These are phyloP conservation scores for Aspergillus sp. DNA, from an alignment of 2,329 filamentous ascomycete species.

Conservation along the genomic window DNA sequence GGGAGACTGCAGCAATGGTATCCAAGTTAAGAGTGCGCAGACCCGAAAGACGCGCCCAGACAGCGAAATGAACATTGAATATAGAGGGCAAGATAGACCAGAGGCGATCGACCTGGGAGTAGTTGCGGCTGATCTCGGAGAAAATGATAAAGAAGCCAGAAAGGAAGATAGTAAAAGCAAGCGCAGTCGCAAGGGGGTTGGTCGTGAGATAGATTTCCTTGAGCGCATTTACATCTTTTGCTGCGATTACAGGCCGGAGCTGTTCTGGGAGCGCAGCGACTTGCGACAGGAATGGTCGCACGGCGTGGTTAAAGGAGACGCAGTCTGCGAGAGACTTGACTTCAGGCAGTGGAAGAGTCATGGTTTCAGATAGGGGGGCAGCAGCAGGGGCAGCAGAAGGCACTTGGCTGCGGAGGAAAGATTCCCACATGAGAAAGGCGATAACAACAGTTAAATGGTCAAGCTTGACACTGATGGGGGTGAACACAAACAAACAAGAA, in stretches of 20 bases:
- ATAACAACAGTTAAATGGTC: background rate
- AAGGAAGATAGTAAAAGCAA: slow-evolving; percentile 71
- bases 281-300: slow-evolving; percentile 72
- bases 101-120: slow-evolving; percentile 90
- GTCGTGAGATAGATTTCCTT: slow-evolving; percentile 75
- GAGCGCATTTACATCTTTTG: slow-evolving; percentile 62
- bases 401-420: slow-evolving; percentile 6
- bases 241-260: slow-evolving; percentile 59
- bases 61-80: slow-evolving; percentile 78
- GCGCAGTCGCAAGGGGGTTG: slow-evolving; percentile 77
- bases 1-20: slow-evolving; percentile 67
- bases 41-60: slow-evolving; percentile 77
- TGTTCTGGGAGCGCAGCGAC: slow-evolving; percentile 68
- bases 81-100: slow-evolving; percentile 89
- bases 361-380: slow-evolving; percentile 46
- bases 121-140: slow-evolving; percentile 87
- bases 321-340: slow-evolving; percentile 71
- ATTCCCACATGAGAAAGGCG: slow-evolving; percentile 12
- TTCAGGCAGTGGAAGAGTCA: slow-evolving; percentile 59
- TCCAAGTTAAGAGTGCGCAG: slow-evolving; percentile 71
- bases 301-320: slow-evolving; percentile 70
- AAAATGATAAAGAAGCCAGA: slow-evolving; percentile 69
- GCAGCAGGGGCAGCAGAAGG: background rate
- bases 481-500: slow-evolving; percentile 1
- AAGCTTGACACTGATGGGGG: background rate